Evolutionary conservation across 768 basidiomycete genomes (phyloP), one percentile per base, ranked within the genome.

Genomic region (Termitomyces bulborhizus): DNA sequence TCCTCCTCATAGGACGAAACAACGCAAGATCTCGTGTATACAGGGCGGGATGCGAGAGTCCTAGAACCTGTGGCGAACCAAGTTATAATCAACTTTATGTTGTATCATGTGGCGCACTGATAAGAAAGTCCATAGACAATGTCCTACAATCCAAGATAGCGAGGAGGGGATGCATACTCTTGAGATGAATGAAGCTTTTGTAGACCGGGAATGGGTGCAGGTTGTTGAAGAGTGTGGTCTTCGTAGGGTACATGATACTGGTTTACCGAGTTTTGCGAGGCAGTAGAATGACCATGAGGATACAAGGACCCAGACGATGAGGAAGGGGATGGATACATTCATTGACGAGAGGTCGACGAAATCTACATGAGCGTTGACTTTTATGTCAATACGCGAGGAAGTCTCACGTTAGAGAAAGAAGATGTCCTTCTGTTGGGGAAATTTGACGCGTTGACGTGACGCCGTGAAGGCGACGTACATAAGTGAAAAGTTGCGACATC

Each of bases 111-210:
- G 47, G 67, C 73, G 47, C 60, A 79, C 82, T 46, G 80, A 81
- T 56, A 83, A 66, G 58, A 79, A 76, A 41, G 72, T 68, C 81
- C 81, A 83, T 18, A 83, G 63, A 32, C 71, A 67, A 61, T 83
- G 76, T n/a, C 82, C 82, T n/a, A 83, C 72, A 27, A 83, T 43
- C 77, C 72, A 54, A 82, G 66, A 63, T 77, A 81, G 62, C 76
- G 37, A 24, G 26, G 16, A 26, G 9, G 27, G 11, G 36, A 18
- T 13, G 26, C 46, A 7, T 56, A 61, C 62, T 63, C 58, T 41
- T 57, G 57, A 41, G 48, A 56, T 18, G 34, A 43, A 21, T 42
- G 37, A 27, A 54, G 41, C 26, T 24, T 41, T 8, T 43, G 31
- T 16, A 15, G 41, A 34, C 45, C 1, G 39, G 27, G 26, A 41